A percentile compares a stretch with the other conserved stretches of the same genome.
Evolutionary conservation across 257 asterid species (phyloP).

Genomic region (Prunella vulgaris): DNA sequence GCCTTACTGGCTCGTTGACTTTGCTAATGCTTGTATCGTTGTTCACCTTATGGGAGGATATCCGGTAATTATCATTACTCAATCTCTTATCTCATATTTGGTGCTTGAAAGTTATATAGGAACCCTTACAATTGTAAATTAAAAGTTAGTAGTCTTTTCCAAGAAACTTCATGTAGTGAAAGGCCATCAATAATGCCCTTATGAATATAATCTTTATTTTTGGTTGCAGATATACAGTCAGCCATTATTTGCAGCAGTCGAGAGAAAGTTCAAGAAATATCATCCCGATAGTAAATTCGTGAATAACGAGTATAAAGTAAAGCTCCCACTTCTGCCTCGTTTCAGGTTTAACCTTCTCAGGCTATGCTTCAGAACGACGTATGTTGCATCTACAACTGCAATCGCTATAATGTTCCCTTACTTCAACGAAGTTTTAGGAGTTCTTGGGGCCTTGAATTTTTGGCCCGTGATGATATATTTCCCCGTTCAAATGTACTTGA

Average conservation of each 20-base stretch:
- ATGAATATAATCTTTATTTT: not conserved
- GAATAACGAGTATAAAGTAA: slow-evolving; percentile 35
- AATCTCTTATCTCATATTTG: not conserved
- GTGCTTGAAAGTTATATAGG: not conserved
- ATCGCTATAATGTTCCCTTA: slow-evolving; percentile 53
- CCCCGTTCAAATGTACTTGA: slow-evolving; percentile 67
- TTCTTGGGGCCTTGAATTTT: slow-evolving; percentile 57
- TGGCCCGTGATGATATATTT: slow-evolving; percentile 70
- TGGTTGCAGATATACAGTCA: slow-evolving; percentile 58
- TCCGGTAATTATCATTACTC: slow-evolving; percentile 34
- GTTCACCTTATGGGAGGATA: slow-evolving; percentile 68
- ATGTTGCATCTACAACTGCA: slow-evolving; percentile 52
- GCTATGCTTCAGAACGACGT: slow-evolving; percentile 54
- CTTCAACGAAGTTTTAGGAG: slow-evolving; percentile 64
- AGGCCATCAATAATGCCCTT: not conserved
- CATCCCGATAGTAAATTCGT: slow-evolving; percentile 33
- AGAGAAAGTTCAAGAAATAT: slow-evolving; percentile 32
- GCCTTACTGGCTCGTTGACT: slow-evolving; percentile 70
- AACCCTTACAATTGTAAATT: too few species aligned
- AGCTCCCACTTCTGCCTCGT: slow-evolving; percentile 42
- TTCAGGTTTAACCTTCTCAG: slow-evolving; percentile 51
- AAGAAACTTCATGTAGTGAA: not conserved
- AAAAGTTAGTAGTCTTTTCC: too few species aligned
- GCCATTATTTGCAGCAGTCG: slow-evolving; percentile 55
- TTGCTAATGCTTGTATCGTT: slow-evolving; percentile 63